Evolutionary conservation across 2,329 filamentous ascomycete genomes (phyloP).

Genomic region (Colletotrichum camelliae): DNA sequence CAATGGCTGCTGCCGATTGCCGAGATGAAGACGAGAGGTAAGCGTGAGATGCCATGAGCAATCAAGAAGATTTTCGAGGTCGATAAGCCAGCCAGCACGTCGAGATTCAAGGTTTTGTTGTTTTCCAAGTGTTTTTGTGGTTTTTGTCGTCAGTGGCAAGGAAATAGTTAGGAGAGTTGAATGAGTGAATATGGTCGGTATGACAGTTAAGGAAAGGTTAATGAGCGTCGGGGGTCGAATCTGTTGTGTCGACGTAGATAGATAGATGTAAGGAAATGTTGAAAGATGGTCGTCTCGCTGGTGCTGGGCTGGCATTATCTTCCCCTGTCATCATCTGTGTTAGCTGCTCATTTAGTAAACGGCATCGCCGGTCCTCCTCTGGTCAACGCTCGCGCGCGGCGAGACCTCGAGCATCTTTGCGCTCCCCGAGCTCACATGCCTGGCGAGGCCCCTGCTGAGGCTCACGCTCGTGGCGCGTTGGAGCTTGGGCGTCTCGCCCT

Average conservation of each 20-base stretch:
- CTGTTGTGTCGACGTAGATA: background rate
- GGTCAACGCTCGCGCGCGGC: conserved; percentile 58
- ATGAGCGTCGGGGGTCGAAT: background rate
- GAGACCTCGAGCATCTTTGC: conserved; percentile 75
- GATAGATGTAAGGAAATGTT: conserved; percentile 7
- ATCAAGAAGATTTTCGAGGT: background rate
- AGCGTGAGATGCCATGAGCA: background rate
- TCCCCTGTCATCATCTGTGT: background rate
- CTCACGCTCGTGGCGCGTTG: conserved; percentile 76
- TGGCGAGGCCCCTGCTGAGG: conserved; percentile 67
- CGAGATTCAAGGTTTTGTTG: background rate
- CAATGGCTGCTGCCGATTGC: background rate
- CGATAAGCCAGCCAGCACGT: conserved; percentile 7
- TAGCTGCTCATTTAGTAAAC: background rate
- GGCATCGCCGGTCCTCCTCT: background rate
- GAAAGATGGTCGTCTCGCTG: conserved; percentile 12
- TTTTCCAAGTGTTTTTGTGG: conserved; percentile 21
- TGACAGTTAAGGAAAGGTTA: background rate
- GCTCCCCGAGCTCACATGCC: conserved; percentile 79
- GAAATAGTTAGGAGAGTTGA: conserved; percentile 29
- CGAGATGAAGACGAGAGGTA: background rate
- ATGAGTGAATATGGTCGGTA: conserved; percentile 38
- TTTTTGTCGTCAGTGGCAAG: conserved; percentile 28
- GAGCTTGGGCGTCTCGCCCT: conserved; percentile 42
- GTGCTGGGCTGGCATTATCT: conserved; percentile 10